These are phyloP conservation scores for Aureobasidium musti DNA, from an alignment of 2,329 filamentous ascomycete genomes.

Conservation along the genomic window DNA sequence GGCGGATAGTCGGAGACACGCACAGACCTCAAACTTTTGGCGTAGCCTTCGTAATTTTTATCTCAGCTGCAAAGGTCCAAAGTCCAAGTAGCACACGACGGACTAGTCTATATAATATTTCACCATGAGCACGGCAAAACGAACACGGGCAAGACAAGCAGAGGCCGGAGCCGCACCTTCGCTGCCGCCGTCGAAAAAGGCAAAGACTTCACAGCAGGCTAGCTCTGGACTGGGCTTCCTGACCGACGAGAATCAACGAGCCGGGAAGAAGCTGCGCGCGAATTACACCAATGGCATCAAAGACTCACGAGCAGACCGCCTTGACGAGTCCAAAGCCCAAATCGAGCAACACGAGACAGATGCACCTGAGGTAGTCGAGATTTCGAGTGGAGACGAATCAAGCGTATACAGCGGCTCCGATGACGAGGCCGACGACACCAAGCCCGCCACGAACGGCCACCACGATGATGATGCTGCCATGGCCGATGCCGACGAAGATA, in stretches of 20 bases:
- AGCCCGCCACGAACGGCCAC: constrained; percentile 15
- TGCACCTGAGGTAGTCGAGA: constrained; percentile 50
- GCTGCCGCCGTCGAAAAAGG: constrained; percentile 38
- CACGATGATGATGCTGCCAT: constrained; percentile 33
- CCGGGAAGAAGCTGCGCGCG: constrained; percentile 45
- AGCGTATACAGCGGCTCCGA: constrained; percentile 42
- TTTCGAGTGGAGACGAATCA: constrained; percentile 49
- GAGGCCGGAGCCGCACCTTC: constrained; percentile 38
- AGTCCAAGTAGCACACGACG: constrained; percentile 11
- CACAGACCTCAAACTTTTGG: constrained; percentile 20
- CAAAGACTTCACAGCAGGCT: constrained; percentile 42
- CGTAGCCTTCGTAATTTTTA: constrained; percentile 24
- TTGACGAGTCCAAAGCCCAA: constrained; percentile 60
- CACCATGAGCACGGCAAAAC: constrained; percentile 42
- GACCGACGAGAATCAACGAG: constrained; percentile 41
- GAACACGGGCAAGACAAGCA: constrained; percentile 37
- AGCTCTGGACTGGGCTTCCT: constrained; percentile 40
- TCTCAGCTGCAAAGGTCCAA: background rate
- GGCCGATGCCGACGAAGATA: constrained; percentile 38
- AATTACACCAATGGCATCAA: constrained; percentile 57
- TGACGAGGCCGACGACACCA: constrained; percentile 37
- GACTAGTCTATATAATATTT: background rate
- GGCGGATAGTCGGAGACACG: constrained; percentile 17
- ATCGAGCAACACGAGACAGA: constrained; percentile 54
- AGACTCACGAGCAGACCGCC: constrained; percentile 52